A percentile compares a stretch with the other conserved stretches of the same genome.
Conservation (phyloP, 2,329 filamentous ascomycete species). For the Monilinia laxa region DNA sequence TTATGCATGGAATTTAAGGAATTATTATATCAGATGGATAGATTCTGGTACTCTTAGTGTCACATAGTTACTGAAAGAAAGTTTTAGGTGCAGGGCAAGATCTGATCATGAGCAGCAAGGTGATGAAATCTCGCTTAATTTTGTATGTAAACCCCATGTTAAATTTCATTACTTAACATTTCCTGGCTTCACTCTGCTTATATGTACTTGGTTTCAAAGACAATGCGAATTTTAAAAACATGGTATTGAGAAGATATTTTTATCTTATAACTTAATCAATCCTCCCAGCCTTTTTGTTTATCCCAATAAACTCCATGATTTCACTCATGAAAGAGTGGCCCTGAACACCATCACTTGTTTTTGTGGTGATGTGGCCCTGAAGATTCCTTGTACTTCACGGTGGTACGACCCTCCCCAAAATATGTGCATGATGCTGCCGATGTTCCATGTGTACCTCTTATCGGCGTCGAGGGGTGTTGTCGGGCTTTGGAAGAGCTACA, state of each 20-base stretch:
- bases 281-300: too few relatives aligned
- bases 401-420: too few relatives aligned
- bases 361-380: slow-evolving; percentile 92
- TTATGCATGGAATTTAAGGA: background rate
- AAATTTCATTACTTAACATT: background rate
- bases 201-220: background rate
- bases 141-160: background rate
- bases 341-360: slow-evolving; percentile 99
- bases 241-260: background rate
- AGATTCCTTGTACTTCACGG: slow-evolving; percentile 97
- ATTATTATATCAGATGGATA: too few relatives aligned
- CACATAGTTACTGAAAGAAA: background rate
- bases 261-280: background rate
- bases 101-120: background rate
- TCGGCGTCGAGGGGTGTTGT: background rate
- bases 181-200: background rate
- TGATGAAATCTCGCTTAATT: slow-evolving; percentile 13
- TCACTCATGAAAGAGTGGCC: slow-evolving; percentile 67
- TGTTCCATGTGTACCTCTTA: background rate
- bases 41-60: too few relatives aligned
- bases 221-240: accelerated
- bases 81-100: too few relatives aligned
- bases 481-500: background rate
- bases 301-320: background rate
- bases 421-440: too few relatives aligned